Evolutionary conservation across 768 basidiomycete species (phyloP).

Genomic region (Naganishia antarctica): DNA sequence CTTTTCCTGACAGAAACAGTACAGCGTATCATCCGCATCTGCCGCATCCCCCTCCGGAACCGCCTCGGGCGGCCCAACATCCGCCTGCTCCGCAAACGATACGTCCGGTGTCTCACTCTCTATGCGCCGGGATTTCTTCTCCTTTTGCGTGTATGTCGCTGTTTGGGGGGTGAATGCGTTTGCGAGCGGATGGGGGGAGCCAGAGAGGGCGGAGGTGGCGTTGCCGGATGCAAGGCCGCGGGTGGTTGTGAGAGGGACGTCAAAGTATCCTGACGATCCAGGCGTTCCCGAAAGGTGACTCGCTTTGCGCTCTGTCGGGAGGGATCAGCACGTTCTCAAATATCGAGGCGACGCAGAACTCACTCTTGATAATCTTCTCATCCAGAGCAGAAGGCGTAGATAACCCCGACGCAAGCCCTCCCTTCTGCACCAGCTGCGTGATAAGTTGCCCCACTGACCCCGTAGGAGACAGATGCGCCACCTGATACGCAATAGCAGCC

Average conservation of each 20-base stretch:
- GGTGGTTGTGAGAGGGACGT: conserved; percentile 26
- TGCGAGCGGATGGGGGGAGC: conserved; percentile 7
- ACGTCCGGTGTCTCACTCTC: too few species aligned
- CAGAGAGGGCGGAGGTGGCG: conserved; percentile 10
- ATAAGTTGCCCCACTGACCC: conserved; percentile 29
- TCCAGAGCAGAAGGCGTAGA: conserved; percentile 31
- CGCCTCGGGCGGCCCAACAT: conserved; percentile 36
- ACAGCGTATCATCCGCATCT: conserved; percentile 61
- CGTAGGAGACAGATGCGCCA: conserved; percentile 34
- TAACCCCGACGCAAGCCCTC: conserved; percentile 18
- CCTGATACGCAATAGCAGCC: conserved; percentile 35
- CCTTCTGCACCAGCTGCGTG: conserved; percentile 8
- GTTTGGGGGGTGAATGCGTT: not conserved
- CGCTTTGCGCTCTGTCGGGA: conserved; percentile 37
- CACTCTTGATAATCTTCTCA: conserved; percentile 38
- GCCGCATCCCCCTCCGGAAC: conserved; percentile 57
- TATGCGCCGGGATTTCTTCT: too few species aligned
- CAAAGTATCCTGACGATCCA: conserved; percentile 29
- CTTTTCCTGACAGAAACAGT: conserved; percentile 77
- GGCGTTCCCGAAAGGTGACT: conserved; percentile 32
- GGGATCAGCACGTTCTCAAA: not conserved
- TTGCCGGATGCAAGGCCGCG: conserved; percentile 27
- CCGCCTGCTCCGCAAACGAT: not conserved
- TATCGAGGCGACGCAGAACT: conserved; percentile 21
- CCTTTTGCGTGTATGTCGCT: too few species aligned